phyloP scores from a whole-genome alignment of 2,329 filamentous ascomycete genomes.

The Berkeleyomyces rouxiae region DNA sequence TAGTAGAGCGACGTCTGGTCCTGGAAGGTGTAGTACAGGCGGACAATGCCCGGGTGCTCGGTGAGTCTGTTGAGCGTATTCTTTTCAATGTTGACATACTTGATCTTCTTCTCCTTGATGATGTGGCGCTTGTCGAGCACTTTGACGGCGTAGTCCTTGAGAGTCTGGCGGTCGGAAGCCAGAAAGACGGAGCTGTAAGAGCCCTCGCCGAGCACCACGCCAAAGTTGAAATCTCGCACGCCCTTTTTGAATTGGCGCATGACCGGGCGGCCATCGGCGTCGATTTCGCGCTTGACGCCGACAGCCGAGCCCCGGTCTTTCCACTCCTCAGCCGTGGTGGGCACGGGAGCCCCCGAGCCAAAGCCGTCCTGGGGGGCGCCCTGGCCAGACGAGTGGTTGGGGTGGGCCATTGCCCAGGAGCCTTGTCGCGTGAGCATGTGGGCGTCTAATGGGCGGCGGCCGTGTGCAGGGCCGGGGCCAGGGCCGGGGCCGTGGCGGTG shows the following conservation, averaged over 20 bases:
- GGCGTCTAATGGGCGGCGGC: slow-evolving; percentile 1
- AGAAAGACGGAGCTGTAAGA: slow-evolving; percentile 94
- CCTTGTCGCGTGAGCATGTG: slow-evolving; percentile 29
- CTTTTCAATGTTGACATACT: slow-evolving; percentile 99
- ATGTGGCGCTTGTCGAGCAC: slow-evolving; percentile 97
- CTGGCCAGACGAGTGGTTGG: slow-evolving; percentile 33
- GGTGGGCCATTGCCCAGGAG: slow-evolving; percentile 51
- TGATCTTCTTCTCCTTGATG: slow-evolving; percentile 99
- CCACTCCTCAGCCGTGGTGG: slow-evolving; percentile 73
- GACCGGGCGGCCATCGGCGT: slow-evolving; percentile 67
- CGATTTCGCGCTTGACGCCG: slow-evolving; percentile 63
- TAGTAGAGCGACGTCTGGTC: slow-evolving; percentile 94
- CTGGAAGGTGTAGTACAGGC: slow-evolving; percentile 96
- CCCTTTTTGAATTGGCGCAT: slow-evolving; percentile 86
- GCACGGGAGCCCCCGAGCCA: slow-evolving; percentile 27
- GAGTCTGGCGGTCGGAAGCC: slow-evolving; percentile 79
- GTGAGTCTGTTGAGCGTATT: slow-evolving; percentile 92
- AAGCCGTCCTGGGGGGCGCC: slow-evolving; percentile 18
- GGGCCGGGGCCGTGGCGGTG: not conserved
- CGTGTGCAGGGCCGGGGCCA: not conserved
- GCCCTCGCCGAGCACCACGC: slow-evolving; percentile 76
- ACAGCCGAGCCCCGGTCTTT: slow-evolving; percentile 88
- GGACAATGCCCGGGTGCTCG: slow-evolving; percentile 89
- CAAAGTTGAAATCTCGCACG: slow-evolving; percentile 91
- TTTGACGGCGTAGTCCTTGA: slow-evolving; percentile 96